A percentile compares a stretch with the other conserved stretches of the same genome.
These are phyloP conservation scores for Favolaschia claudopus DNA, from an alignment of 768 basidiomycete species.

Conservation along the genomic window DNA sequence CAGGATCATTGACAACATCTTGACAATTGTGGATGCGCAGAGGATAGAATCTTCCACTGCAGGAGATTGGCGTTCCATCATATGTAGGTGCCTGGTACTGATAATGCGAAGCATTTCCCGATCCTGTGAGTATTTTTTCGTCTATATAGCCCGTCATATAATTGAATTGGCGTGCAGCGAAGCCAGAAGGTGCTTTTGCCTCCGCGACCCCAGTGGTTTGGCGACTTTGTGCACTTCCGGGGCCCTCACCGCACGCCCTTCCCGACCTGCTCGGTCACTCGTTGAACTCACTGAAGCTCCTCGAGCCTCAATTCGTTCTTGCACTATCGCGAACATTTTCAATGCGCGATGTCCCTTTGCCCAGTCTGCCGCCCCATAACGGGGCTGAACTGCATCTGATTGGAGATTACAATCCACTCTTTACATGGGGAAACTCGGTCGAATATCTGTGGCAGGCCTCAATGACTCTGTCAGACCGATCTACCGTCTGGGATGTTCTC, in stretches of 20 bases:
- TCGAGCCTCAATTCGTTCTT: slow-evolving; percentile 19
- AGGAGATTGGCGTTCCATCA: slow-evolving; percentile 66
- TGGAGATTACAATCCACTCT: slow-evolving; percentile 35
- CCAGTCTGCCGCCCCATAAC: slow-evolving; percentile 39
- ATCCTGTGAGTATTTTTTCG: slow-evolving; percentile 33
- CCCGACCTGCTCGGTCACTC: slow-evolving; percentile 38
- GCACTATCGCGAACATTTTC: neutral
- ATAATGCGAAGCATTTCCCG: slow-evolving; percentile 42
- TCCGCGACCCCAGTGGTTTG: slow-evolving; percentile 41
- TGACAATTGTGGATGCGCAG: slow-evolving; percentile 53
- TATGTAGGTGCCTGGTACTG: slow-evolving; percentile 59
- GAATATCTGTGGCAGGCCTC: slow-evolving; percentile 64
- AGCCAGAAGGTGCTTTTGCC: slow-evolving; percentile 21
- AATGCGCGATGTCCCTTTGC: slow-evolving; percentile 14
- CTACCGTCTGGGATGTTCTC: slow-evolving; percentile 56
- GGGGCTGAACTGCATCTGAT: slow-evolving; percentile 45
- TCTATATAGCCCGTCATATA: slow-evolving; percentile 1
- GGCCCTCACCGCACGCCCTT: slow-evolving; percentile 34
- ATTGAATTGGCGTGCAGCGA: slow-evolving; percentile 1
- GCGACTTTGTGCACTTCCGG: slow-evolving; percentile 45
- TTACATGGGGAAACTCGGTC: slow-evolving; percentile 58
- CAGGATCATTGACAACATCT: slow-evolving; percentile 70
- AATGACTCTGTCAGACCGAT: slow-evolving; percentile 47
- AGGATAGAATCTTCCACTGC: slow-evolving; percentile 63
- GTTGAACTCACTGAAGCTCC: slow-evolving; percentile 39